Conservation (phyloP, 345 rosid species). For the Lenwebbia sp. region DNA sequence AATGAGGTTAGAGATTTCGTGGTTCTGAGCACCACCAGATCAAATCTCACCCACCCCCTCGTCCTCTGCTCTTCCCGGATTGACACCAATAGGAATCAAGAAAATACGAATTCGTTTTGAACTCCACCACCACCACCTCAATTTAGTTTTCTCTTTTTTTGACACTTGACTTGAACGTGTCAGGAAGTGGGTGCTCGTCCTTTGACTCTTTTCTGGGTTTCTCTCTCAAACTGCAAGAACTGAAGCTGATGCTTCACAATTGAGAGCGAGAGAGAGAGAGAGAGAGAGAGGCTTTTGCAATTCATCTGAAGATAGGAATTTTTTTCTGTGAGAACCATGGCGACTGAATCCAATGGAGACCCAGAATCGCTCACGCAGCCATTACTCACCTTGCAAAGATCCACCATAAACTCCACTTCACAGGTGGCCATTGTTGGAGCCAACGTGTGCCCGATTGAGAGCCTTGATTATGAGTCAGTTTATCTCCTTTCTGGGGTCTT, state of each 20-base stretch:
- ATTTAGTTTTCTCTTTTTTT: not conserved
- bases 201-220: not conserved
- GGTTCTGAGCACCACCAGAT: not conserved
- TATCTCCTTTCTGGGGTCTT: not conserved
- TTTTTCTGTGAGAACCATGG: not conserved
- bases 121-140: not conserved
- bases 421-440: slow-evolving; percentile 93
- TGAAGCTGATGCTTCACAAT: not conserved
- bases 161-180: not conserved
- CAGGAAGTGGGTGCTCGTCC: not conserved
- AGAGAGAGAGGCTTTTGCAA: not conserved
- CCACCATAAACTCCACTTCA: slow-evolving; percentile 55
- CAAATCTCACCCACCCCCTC: not conserved
- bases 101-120: not conserved
- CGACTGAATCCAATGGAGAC: slow-evolving; percentile 6
- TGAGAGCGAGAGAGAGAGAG: not conserved
- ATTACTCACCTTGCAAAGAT: slow-evolving; percentile 35
- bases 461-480: slow-evolving; percentile 85
- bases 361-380: slow-evolving; percentile 33
- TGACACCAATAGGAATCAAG: not conserved
- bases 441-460: slow-evolving; percentile 70
- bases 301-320: not conserved
- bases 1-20: not conserved
- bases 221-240: not conserved
- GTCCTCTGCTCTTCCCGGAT: not conserved